Evolutionary conservation across 495 filamentous ascomycete species (phyloP).

Genomic region (Parmelia sp.): DNA sequence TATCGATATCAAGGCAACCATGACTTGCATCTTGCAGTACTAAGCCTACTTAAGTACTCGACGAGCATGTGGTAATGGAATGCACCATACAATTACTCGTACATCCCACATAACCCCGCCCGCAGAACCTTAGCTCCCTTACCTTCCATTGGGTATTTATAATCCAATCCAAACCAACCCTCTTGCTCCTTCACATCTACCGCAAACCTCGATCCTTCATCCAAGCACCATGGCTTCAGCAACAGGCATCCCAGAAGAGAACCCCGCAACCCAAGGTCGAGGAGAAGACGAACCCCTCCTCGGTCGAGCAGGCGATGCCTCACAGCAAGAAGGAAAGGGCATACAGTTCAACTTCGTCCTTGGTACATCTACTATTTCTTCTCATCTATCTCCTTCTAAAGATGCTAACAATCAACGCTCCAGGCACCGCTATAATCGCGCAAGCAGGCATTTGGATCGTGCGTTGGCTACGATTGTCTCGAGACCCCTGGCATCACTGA

Average conservation of each 20-base stretch:
- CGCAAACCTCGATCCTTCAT: background rate
- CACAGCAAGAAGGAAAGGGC: slow-evolving; percentile 55
- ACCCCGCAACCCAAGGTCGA: slow-evolving; percentile 28
- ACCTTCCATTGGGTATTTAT: background rate
- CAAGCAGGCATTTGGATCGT: slow-evolving; percentile 64
- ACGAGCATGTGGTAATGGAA: background rate
- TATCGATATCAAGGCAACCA: background rate
- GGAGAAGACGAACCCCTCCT: slow-evolving; percentile 73
- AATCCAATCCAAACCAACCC: background rate
- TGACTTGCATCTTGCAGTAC: background rate
- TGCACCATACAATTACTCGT: background rate
- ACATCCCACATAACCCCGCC: background rate
- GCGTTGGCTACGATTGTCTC: slow-evolving; percentile 23
- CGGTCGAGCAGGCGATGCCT: slow-evolving; percentile 64
- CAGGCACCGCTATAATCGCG: slow-evolving; percentile 64
- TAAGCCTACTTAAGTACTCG: background rate
- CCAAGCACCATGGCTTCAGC: slow-evolving; percentile 47
- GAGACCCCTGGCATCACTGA: background rate
- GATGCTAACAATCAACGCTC: slow-evolving; percentile 4
- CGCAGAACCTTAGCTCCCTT: background rate
- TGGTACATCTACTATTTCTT: slow-evolving; percentile 44
- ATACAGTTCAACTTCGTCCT: slow-evolving; percentile 68
- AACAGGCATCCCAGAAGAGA: slow-evolving; percentile 43
- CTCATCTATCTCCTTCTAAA: background rate
- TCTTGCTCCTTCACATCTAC: background rate